Evolutionary conservation across 352 stramenopile species (phyloP).

Genomic region (Halophytophthora batemanensis): DNA sequence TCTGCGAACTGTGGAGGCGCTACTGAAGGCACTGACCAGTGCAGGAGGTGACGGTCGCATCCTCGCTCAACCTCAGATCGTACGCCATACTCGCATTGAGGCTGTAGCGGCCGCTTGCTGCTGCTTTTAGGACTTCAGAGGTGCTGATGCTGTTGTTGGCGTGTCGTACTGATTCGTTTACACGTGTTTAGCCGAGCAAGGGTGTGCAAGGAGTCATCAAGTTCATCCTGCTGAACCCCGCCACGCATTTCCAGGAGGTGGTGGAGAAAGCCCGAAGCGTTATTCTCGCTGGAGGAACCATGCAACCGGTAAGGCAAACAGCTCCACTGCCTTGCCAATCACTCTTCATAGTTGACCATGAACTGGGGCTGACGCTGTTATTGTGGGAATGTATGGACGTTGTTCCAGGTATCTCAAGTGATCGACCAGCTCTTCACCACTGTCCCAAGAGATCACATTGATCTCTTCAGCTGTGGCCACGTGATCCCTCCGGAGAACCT

Average conservation of each 20-base stretch:
- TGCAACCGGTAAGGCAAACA: slow-evolving; percentile 87
- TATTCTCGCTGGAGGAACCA: slow-evolving; percentile 97
- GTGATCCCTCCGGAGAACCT: slow-evolving; percentile 95
- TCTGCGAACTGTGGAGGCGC: slow-evolving; percentile 67
- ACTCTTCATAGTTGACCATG: background rate
- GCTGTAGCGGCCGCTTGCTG: background rate
- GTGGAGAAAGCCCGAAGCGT: slow-evolving; percentile 92
- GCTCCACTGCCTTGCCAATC: background rate
- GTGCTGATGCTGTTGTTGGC: slow-evolving; percentile 8
- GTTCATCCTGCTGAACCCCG: slow-evolving; percentile 96
- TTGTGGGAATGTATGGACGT: slow-evolving; percentile 2
- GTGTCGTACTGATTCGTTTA: slow-evolving; percentile 1
- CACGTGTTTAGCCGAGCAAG: slow-evolving; percentile 30
- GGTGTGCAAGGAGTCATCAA: slow-evolving; percentile 73
- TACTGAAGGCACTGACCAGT: slow-evolving; percentile 78
- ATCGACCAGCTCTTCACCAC: slow-evolving; percentile 92
- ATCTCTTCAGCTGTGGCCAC: slow-evolving; percentile 98
- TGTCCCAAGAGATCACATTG: slow-evolving; percentile 69
- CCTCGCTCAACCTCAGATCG: slow-evolving; percentile 57
- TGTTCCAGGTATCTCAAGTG: slow-evolving; percentile 86
- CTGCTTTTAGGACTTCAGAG: background rate
- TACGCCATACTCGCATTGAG: slow-evolving; percentile 19
- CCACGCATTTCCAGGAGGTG: slow-evolving; percentile 93
- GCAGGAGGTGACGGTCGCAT: slow-evolving; percentile 68
- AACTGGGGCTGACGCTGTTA: too few species aligned